Evolutionary conservation across 202 grass and related monocot species (phyloP).

Genomic region (Bolboschoenoplectus hybrid): DNA sequence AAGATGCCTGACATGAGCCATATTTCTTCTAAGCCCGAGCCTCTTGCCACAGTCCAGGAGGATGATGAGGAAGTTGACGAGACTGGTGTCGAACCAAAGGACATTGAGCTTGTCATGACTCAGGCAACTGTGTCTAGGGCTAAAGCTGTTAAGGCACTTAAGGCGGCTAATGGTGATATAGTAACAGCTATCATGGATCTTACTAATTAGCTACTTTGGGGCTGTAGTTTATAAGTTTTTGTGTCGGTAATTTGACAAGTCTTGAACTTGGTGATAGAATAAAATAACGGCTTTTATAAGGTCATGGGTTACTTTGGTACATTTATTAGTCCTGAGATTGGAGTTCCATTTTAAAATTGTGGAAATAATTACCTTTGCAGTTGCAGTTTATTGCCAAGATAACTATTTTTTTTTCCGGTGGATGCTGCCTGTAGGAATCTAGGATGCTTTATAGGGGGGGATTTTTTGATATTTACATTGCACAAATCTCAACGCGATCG

Average conservation of each 20-base stretch:
- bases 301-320: not conserved
- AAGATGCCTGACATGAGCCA: constrained; percentile 67
- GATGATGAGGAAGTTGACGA: constrained; percentile 67
- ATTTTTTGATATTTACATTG: too few relatives aligned
- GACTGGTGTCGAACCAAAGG: constrained; percentile 67
- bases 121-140: constrained; percentile 56
- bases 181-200: constrained; percentile 86
- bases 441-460: too few relatives aligned
- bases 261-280: not conserved
- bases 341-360: not conserved
- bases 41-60: constrained; percentile 47
- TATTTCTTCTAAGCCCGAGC: constrained; percentile 52
- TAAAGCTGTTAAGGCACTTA: constrained; percentile 76
- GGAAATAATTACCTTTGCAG: not conserved
- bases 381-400: not conserved
- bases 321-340: not conserved
- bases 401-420: not conserved
- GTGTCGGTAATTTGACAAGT: not conserved
- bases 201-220: constrained; percentile 44
- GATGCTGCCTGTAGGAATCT: not conserved
- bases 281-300: not conserved
- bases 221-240: constrained; percentile 16
- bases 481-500: too few relatives aligned
- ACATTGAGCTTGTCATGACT: constrained; percentile 79
- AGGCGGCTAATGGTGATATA: constrained; percentile 59